A percentile compares a stretch with the other conserved stretches of the same genome.
phyloP scores from a whole-genome alignment of 106 monocot species.

The Dendrobium huoshanense region DNA sequence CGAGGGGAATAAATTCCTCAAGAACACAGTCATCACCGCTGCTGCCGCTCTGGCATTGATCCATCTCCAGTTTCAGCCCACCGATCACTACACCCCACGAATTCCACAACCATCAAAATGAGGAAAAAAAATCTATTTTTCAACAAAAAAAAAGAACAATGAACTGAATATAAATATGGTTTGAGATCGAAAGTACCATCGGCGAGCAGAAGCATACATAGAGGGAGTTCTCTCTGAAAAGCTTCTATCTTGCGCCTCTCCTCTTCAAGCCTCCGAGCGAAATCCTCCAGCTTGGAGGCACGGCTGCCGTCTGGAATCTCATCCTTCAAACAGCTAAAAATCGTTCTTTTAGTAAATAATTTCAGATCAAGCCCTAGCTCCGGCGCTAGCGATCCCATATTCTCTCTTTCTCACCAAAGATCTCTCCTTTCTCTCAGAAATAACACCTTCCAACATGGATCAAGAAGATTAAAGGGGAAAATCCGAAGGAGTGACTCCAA shows the following conservation, averaged over 20 bases:
- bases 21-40: slow-evolving; percentile 6
- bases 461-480: not conserved
- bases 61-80: slow-evolving; percentile 42
- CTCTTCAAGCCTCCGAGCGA: slow-evolving; percentile 5
- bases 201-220: slow-evolving; percentile 17
- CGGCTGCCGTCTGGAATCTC: slow-evolving; percentile 9
- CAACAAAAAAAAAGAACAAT: not conserved
- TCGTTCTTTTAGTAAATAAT: slow-evolving; percentile 24
- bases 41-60: slow-evolving; percentile 24
- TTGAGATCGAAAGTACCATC: not conserved
- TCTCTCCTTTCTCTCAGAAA: not conserved
- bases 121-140: not conserved
- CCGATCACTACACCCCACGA: slow-evolving; percentile 43
- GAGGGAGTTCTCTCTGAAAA: slow-evolving; percentile 21
- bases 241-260: slow-evolving; percentile 16
- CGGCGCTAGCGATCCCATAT: slow-evolving; percentile 20
- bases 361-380: slow-evolving; percentile 54
- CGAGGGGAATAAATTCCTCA: slow-evolving; percentile 48
- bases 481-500: not conserved
- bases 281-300: slow-evolving; percentile 4
- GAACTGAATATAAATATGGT: not conserved
- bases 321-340: slow-evolving; percentile 13
- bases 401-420: not conserved
- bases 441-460: not conserved
- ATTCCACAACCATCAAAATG: not conserved